These are phyloP conservation scores for Periconia sp. DNA, from an alignment of 2,329 filamentous ascomycete genomes.

Conservation along the genomic window DNA sequence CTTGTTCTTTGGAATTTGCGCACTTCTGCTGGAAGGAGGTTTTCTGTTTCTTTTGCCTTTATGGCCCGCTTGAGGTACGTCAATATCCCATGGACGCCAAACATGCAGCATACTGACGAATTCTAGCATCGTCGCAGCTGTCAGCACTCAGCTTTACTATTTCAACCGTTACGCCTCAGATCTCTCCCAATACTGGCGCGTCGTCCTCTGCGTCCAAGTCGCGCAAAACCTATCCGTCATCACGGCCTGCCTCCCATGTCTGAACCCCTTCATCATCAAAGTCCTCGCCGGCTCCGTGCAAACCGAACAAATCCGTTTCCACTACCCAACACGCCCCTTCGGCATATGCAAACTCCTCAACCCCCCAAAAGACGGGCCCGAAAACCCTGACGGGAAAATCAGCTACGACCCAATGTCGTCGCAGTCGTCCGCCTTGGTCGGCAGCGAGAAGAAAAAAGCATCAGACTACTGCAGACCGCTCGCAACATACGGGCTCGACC, in stretches of 20 bases:
- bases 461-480: conserved; percentile 27
- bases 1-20: conserved; percentile 31
- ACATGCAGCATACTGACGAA: neutral
- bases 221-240: conserved; percentile 34
- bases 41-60: conserved; percentile 27
- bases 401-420: conserved; percentile 11
- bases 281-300: conserved; percentile 17
- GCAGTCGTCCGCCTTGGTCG: conserved; percentile 11
- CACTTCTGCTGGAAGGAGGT: conserved; percentile 20
- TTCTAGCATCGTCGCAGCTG: conserved; percentile 23
- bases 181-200: conserved; percentile 22
- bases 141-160: conserved; percentile 23
- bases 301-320: conserved; percentile 13
- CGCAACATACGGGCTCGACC: conserved; percentile 30
- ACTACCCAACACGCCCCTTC: neutral
- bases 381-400: neutral
- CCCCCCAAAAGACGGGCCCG: neutral
- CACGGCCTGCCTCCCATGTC: conserved; percentile 27
- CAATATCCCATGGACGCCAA: neutral
- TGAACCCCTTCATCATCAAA: conserved; percentile 27
- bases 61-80: conserved; percentile 25
- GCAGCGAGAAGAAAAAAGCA: conserved; percentile 6
- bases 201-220: conserved; percentile 25
- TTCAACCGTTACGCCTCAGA: conserved; percentile 18
- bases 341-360: conserved; percentile 6